These are phyloP conservation scores for Crepidotus variabilis DNA, from an alignment of 768 basidiomycete genomes.

Conservation along the genomic window DNA sequence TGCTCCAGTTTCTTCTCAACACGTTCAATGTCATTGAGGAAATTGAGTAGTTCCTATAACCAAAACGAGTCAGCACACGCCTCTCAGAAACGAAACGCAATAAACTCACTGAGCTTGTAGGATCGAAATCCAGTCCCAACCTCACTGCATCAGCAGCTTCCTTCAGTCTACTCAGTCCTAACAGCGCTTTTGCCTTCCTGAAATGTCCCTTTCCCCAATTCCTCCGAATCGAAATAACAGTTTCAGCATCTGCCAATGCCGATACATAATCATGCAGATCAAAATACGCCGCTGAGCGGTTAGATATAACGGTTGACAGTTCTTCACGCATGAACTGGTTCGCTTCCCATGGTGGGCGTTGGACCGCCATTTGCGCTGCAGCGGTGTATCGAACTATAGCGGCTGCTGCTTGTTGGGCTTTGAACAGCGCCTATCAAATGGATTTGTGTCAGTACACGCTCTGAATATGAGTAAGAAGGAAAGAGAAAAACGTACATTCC, in stretches of 20 bases:
- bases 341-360: slow-evolving; percentile 89
- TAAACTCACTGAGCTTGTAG: slow-evolving; percentile 37
- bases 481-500: slow-evolving; percentile 65
- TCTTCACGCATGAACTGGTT: slow-evolving; percentile 84
- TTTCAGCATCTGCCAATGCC: slow-evolving; percentile 87
- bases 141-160: slow-evolving; percentile 83
- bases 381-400: slow-evolving; percentile 80
- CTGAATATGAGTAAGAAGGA: not conserved
- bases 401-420: slow-evolving; percentile 59
- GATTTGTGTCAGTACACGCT: slow-evolving; percentile 18
- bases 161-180: slow-evolving; percentile 60
- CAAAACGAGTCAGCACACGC: slow-evolving; percentile 3
- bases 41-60: slow-evolving; percentile 25
- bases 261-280: slow-evolving; percentile 72
- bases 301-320: slow-evolving; percentile 84
- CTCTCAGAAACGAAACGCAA: not conserved
- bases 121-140: slow-evolving; percentile 84
- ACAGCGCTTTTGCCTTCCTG: slow-evolving; percentile 85
- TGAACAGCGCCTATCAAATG: slow-evolving; percentile 64
- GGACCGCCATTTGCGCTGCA: slow-evolving; percentile 71
- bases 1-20: slow-evolving; percentile 23
- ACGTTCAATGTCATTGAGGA: slow-evolving; percentile 33
- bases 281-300: slow-evolving; percentile 85
- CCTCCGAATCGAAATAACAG: slow-evolving; percentile 77
- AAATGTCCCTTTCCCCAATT: slow-evolving; percentile 97